Percentiles rank a stretch among this genome's conserved stretches.
Conservation (phyloP, 1,139 yeast species). For the Scheffersomyces segobiensis region DNA sequence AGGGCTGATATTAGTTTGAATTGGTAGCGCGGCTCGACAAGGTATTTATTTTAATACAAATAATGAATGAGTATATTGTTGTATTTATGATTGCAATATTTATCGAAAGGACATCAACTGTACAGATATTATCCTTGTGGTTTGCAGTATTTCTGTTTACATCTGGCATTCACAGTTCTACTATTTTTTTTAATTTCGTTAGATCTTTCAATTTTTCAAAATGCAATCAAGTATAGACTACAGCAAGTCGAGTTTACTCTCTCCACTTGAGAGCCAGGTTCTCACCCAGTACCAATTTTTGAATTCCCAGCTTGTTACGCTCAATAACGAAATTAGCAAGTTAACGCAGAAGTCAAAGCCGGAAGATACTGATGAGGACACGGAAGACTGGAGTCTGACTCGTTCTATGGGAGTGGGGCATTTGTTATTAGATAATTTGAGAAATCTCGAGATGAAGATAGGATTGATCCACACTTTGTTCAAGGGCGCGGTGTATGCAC, state of each 20-base stretch:
- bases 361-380: slow-evolving; percentile 2
- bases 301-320: slow-evolving; percentile 39
- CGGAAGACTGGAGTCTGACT: not conserved
- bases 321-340: slow-evolving; percentile 33
- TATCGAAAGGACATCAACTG: not conserved
- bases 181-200: not conserved
- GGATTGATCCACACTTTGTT: slow-evolving; percentile 65
- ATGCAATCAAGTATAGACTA: slow-evolving; percentile 22
- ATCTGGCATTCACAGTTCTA: not conserved
- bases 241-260: slow-evolving; percentile 27
- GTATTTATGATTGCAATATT: not conserved
- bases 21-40: not conserved
- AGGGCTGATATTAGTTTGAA: not conserved
- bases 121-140: not conserved
- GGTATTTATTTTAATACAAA: not conserved
- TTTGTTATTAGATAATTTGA: slow-evolving; percentile 47
- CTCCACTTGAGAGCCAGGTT: slow-evolving; percentile 41
- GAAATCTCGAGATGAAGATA: slow-evolving; percentile 63
- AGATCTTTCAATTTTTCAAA: too few relatives aligned
- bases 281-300: slow-evolving; percentile 49
- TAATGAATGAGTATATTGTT: too few relatives aligned
- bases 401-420: slow-evolving; percentile 17
- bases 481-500: slow-evolving; percentile 68
- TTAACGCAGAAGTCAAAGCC: slow-evolving; percentile 20
- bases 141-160: not conserved